Evolutionary conservation across 768 basidiomycete species (phyloP).

Genomic region (Leucocoprinus leucothites): DNA sequence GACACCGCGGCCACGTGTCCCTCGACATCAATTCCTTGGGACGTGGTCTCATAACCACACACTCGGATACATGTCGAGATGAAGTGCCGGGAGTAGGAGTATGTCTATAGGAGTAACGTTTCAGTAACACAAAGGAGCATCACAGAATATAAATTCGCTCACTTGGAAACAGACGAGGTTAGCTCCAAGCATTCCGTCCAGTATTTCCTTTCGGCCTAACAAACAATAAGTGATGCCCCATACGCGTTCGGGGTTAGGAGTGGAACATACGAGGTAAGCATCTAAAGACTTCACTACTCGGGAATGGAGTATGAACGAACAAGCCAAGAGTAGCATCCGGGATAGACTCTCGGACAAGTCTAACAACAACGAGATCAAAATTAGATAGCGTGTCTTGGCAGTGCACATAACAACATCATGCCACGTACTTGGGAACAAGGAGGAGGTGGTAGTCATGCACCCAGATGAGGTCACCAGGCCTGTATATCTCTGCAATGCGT

Average conservation of each 20-base stretch:
- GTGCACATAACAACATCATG: background rate
- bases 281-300: slow-evolving; percentile 92
- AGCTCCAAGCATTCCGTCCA: slow-evolving; percentile 97
- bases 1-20: slow-evolving; percentile 80
- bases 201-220: slow-evolving; percentile 81
- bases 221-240: background rate
- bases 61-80: slow-evolving; percentile 93
- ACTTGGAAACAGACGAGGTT: slow-evolving; percentile 95
- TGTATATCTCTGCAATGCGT: slow-evolving; percentile 70
- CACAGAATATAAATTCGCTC: slow-evolving; percentile 13
- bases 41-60: slow-evolving; percentile 86
- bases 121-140: slow-evolving; percentile 3
- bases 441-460: slow-evolving; percentile 96
- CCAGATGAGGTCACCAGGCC: slow-evolving; percentile 91
- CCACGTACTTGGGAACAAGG: slow-evolving; percentile 64
- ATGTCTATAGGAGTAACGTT: slow-evolving; percentile 53
- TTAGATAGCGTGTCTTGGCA: background rate
- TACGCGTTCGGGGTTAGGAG: slow-evolving; percentile 4
- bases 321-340: slow-evolving; percentile 77
- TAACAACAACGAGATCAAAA: slow-evolving; percentile 11
- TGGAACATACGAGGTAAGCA: slow-evolving; percentile 76
- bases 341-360: slow-evolving; percentile 71
- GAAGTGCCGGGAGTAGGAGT: slow-evolving; percentile 95
- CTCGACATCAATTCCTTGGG: slow-evolving; percentile 75
- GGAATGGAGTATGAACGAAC: slow-evolving; percentile 98